Conservation (phyloP, 2,329 filamentous ascomycete genomes). For the Cladosporium phlei region DNA sequence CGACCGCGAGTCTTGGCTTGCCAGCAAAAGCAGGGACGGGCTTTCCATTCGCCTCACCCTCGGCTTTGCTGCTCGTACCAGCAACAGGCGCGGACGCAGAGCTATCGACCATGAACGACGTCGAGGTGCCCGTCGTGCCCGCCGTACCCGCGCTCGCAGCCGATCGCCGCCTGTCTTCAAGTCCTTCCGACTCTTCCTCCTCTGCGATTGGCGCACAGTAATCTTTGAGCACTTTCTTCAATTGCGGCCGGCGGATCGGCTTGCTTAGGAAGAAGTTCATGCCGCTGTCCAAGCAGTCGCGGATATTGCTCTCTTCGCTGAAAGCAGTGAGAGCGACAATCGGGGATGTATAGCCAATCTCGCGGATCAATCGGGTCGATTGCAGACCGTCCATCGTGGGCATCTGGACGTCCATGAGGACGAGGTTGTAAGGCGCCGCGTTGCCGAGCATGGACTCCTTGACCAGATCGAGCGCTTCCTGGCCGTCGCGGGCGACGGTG, state of each 20-base stretch:
- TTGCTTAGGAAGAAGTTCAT: constrained; percentile 84
- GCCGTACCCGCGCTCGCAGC: neutral
- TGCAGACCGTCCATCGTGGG: constrained; percentile 86
- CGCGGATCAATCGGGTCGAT: constrained; percentile 75
- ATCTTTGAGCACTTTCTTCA: constrained; percentile 79
- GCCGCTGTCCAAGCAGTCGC: constrained; percentile 67
- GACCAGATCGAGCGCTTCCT: constrained; percentile 82
- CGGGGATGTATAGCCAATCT: constrained; percentile 80
- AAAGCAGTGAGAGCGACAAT: constrained; percentile 91
- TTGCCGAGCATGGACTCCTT: constrained; percentile 69
- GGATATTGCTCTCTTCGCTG: constrained; percentile 73
- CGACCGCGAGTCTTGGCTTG: no score
- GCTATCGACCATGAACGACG: no score
- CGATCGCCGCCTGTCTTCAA: neutral
- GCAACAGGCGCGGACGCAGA: neutral
- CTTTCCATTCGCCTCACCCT: constrained; percentile 3
- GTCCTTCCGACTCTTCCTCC: constrained; percentile 45
- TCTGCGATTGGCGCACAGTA: constrained; percentile 78
- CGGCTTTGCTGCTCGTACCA: no score
- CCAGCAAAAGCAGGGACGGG: neutral
- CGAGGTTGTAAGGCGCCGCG: constrained; percentile 71
- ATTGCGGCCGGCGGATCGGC: constrained; percentile 71
- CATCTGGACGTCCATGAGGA: constrained; percentile 96
- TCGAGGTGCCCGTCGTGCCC: no score
- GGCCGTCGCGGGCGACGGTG: constrained; percentile 59